Evolutionary conservation across 2,329 filamentous ascomycete genomes (phyloP), one percentile per base, ranked within the genome.

Genomic region (Lachnellula willkommii): DNA sequence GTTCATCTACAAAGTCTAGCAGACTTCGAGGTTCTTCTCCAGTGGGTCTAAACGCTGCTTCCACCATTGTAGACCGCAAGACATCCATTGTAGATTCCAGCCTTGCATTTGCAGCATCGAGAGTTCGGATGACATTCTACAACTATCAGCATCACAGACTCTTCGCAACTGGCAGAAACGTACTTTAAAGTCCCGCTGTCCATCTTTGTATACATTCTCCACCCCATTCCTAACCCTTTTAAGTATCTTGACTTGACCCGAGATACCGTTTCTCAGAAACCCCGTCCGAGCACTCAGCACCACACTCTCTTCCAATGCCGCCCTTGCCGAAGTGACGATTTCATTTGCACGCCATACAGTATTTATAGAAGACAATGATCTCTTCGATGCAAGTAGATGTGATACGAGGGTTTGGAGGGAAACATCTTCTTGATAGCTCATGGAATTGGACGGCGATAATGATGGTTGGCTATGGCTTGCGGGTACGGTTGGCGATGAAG

Each of bases 321-420:
- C 76, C 36, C 90, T 86, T 4, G 91, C 90, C 14, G 82, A 78
- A 20, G 83, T 90, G 46, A 94, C 88, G 54, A 96, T 85, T 67
- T 95, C 88, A 68, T 94, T 92, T 62, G 91, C 92, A 57, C 89
- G 88, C 69, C 89, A 86, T 51, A 96, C 90, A 58, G 89, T 85
- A 43, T 79, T 83, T 70, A 95, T 91, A 11, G 90, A 90, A 15
- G 88, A 89, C 4, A 97, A 80, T 1, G 92, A 92, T 46, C 90
- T 84, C 70, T 96, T 96, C 8, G 93, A 89, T 32, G 88, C 86
- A 42, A 96, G 83, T 37, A 96, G 86, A 73, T 95, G 85, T 52
- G 84, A 82, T 54, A 96, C 89, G 45, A 97, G 83, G 24, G 83
- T 84, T 65, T 95, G 90, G 67, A 95, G 81, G 24, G 80, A 71